Base-by-base conservation (phyloP, 306 rosid species). In the Quercus aquifolioides region DNA sequence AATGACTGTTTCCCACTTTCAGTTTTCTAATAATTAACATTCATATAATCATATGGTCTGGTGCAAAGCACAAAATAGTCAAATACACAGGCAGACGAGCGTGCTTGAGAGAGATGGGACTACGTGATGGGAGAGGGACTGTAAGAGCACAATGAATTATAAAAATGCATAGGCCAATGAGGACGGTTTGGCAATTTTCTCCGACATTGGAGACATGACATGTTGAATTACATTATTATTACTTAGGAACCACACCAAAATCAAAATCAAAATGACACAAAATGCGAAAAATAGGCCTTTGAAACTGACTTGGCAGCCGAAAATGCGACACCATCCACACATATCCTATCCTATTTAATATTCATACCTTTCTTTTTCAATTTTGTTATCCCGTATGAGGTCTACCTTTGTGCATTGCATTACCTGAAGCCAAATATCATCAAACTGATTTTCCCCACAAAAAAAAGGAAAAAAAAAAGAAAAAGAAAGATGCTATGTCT, bases 181-280 rank as follows among this genome's bases (percentile, higher is more conserved):
- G 82, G 87, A 78, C 84, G 87, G 86, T 76, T 86, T 86, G 91
- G 78, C 78, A 62, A 75, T 55, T 79, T 71, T 73, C 74, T 67
- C 9, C 19, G 56, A 74, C 65, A 79, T 10, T 56, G 35, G 75
- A 76, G 82, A 86, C 92, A 74, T 54, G 74, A 81, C 90, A 86
- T 55, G 90, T 86, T 89, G 81, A 84, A 43, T 49, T 63, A 72
- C 73, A 58, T 63, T 77, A 84, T 81, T 71, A 75, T 82, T 59
- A 43, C 57, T 18, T 18, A 0, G 17, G 72, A 84, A 63, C 4
- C 14, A 55, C 65, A 18, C 49, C 31, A 15, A 41, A 80, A 74
- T 43, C 46, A 46, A 41, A 80, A 74, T 43, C 46, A 46, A 78
- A 62, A 55, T 13, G 20, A 6, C 17, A 67, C n/a, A n/a, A 77